Percentiles rank a stretch among this genome's conserved stretches.
phyloP scores from a whole-genome alignment of 2,329 filamentous ascomycete genomes.

The Fusarium redolens region DNA sequence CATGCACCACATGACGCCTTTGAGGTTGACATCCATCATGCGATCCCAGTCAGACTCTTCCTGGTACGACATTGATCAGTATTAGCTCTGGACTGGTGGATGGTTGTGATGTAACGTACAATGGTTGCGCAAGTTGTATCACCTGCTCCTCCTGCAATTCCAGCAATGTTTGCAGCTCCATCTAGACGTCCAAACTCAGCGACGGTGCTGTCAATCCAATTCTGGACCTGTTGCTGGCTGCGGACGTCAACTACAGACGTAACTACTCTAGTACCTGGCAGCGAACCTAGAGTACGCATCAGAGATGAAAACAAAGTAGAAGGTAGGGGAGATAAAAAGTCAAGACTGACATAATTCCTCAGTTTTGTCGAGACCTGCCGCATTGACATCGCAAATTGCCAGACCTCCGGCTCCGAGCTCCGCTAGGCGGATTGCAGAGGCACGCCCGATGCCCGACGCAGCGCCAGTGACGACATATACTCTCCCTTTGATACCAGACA shows the following conservation, averaged over 20 bases:
- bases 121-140: background rate
- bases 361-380: background rate
- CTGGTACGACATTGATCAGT: background rate
- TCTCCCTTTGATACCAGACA: background rate
- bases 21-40: background rate
- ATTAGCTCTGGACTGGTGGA: background rate
- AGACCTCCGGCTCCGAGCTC: background rate
- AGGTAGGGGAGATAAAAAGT: fast-evolving
- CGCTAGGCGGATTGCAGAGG: background rate
- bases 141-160: background rate
- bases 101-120: background rate
- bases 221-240: background rate
- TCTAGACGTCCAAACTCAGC: background rate
- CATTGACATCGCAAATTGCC: background rate
- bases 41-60: background rate
- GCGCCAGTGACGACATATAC: background rate
- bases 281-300: background rate
- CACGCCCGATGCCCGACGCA: background rate
- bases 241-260: background rate
- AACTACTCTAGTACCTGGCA: background rate
- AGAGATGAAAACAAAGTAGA: fast-evolving
- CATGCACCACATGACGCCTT: background rate
- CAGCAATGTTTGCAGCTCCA: background rate
- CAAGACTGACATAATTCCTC: background rate
- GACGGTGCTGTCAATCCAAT: background rate